phyloP scores from a whole-genome alignment of 306 rosid species.

The Hippophae gyantsensis region DNA sequence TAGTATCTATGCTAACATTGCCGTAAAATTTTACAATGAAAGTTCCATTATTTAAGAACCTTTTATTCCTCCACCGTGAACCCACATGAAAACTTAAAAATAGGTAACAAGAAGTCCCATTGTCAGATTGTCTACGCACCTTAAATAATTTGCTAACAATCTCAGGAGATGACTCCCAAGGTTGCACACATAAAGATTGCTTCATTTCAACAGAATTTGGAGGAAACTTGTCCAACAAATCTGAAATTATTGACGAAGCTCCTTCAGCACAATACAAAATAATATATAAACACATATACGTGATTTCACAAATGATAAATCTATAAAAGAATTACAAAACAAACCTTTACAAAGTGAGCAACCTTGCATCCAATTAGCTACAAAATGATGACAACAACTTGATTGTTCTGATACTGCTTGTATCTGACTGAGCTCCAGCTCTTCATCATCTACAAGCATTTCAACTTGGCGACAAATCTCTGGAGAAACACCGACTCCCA shows the following conservation, averaged over 20 bases:
- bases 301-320: not conserved
- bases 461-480: conserved; percentile 41
- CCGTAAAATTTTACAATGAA: no score
- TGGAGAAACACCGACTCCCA: conserved; percentile 35
- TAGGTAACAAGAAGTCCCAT: not conserved
- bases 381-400: conserved; percentile 51
- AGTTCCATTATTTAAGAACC: no score
- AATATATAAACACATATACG: not conserved
- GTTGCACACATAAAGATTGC: conserved; percentile 71
- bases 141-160: conserved; percentile 79
- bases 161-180: conserved; percentile 85
- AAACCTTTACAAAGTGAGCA: conserved; percentile 82
- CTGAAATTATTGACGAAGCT: conserved; percentile 34
- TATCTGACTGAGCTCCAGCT: conserved; percentile 67
- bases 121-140: conserved; percentile 34
- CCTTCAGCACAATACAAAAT: conserved; percentile 1
- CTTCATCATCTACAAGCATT: conserved; percentile 77
- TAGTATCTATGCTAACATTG: no score
- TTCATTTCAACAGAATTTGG: conserved; percentile 81
- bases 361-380: conserved; percentile 40
- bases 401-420: conserved; percentile 40
- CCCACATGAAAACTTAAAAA: no score
- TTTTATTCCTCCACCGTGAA: no score
- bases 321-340: conserved; percentile 10
- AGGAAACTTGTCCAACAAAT: conserved; percentile 69